Conservation (phyloP, 495 filamentous ascomycete species). For the Talaromyces thailandensis region DNA sequence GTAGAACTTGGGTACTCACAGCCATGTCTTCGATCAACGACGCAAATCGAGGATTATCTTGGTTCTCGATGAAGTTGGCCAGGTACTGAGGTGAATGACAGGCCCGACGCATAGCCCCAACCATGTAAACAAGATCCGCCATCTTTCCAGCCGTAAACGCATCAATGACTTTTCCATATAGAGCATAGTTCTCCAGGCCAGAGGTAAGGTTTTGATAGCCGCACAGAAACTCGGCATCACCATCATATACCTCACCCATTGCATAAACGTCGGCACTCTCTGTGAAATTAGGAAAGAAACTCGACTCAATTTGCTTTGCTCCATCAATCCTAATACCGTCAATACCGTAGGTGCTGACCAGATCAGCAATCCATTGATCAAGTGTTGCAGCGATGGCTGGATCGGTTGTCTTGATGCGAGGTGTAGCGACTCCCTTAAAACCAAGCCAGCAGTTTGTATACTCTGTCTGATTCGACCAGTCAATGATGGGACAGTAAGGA, state of each 20-base stretch:
- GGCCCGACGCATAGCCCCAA: conserved; percentile 28
- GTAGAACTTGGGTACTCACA: conserved; percentile 11
- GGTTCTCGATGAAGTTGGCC: conserved; percentile 62
- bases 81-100: conserved; percentile 47
- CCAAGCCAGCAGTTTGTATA: conserved; percentile 47
- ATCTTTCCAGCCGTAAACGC: conserved; percentile 48
- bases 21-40: conserved; percentile 40
- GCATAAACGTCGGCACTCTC: conserved; percentile 49
- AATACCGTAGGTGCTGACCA: conserved; percentile 55
- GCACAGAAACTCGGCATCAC: conserved; percentile 43
- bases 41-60: conserved; percentile 54
- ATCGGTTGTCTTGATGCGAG: conserved; percentile 54
- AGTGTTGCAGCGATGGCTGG: conserved; percentile 38
- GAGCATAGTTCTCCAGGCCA: conserved; percentile 54
- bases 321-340: conserved; percentile 65
- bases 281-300: conserved; percentile 49
- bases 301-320: conserved; percentile 51
- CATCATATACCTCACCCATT: conserved; percentile 53
- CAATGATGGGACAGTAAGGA: conserved; percentile 46
- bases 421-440: conserved; percentile 45
- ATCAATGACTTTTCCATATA: conserved; percentile 43
- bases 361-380: conserved; percentile 47
- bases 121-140: conserved; percentile 39
- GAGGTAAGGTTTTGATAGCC: conserved; percentile 46
- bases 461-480: conserved; percentile 12